Percentiles rank a stretch among this genome's conserved stretches.
Conservation (phyloP, 2,329 filamentous ascomycete species). For the Cladosporium sphaerospermum region DNA sequence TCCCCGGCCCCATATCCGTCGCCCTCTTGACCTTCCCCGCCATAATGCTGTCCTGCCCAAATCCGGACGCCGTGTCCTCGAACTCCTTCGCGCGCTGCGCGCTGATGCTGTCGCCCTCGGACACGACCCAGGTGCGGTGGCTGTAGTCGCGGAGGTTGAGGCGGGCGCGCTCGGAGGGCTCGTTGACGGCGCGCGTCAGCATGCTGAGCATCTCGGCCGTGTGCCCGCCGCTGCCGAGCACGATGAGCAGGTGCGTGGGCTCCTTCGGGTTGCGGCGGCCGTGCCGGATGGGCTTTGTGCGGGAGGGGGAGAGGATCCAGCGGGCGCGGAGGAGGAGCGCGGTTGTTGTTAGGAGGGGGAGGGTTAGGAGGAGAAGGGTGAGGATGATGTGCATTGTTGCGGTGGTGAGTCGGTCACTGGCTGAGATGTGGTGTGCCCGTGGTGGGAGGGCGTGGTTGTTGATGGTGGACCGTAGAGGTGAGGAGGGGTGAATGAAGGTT, state of each 20-base stretch:
- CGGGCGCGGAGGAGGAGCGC: slow-evolving; percentile 29
- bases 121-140: slow-evolving; percentile 76
- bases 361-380: slow-evolving; percentile 3
- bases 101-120: slow-evolving; percentile 69
- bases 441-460: neutral
- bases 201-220: slow-evolving; percentile 91
- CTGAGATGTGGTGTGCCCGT: neutral
- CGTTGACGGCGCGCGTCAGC: slow-evolving; percentile 55
- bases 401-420: neutral
- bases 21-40: slow-evolving; percentile 14
- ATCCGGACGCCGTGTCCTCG: slow-evolving; percentile 38
- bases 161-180: slow-evolving; percentile 12
- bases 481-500: neutral
- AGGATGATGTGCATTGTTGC: neutral
- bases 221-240: slow-evolving; percentile 90
- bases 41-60: slow-evolving; percentile 17
- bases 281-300: slow-evolving; percentile 24
- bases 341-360: neutral
- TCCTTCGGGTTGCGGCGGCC: slow-evolving; percentile 24
- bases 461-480: neutral
- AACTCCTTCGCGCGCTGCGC: slow-evolving; percentile 58
- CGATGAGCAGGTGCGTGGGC: slow-evolving; percentile 62
- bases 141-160: slow-evolving; percentile 42
- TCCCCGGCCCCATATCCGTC: slow-evolving; percentile 26
- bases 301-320: slow-evolving; percentile 33